phyloP scores from a whole-genome alignment of 83 land plant species.

The Isoetes engelmannii region DNA sequence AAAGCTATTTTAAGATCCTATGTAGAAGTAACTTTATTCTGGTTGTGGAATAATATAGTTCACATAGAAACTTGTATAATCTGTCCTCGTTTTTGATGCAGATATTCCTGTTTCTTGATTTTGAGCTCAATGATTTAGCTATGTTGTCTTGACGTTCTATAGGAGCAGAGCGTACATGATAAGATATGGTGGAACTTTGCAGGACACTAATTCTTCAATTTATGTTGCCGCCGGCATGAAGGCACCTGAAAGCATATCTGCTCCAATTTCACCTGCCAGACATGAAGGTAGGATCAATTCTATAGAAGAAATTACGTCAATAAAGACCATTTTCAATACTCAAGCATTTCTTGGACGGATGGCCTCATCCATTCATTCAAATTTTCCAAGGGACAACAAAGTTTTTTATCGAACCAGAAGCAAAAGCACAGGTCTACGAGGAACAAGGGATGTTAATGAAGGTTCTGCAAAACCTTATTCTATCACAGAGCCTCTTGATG shows the following conservation, averaged over 20 bases:
- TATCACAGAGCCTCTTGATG: background rate
- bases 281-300: background rate
- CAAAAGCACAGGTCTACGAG: slow-evolving; percentile 1
- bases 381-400: background rate
- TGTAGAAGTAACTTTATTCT: too few relatives aligned
- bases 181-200: background rate
- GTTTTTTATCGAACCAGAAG: background rate
- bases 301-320: background rate
- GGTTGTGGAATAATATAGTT: too few relatives aligned
- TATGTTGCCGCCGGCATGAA: background rate
- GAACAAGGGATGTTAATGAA: background rate
- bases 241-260: slow-evolving; percentile 1
- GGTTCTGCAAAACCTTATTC: background rate
- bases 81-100: background rate
- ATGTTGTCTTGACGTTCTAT: background rate
- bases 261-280: slow-evolving; percentile 6
- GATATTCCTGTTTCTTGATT: background rate
- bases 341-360: background rate
- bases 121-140: background rate
- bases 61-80: background rate
- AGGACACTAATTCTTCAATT: slow-evolving; percentile 1
- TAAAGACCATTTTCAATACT: too few relatives aligned
- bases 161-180: too few relatives aligned
- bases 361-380: background rate
- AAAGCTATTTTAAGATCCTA: background rate